Conservation (phyloP, 2,329 filamentous ascomycete genomes). For the Ploettnerulaceae sp. region DNA sequence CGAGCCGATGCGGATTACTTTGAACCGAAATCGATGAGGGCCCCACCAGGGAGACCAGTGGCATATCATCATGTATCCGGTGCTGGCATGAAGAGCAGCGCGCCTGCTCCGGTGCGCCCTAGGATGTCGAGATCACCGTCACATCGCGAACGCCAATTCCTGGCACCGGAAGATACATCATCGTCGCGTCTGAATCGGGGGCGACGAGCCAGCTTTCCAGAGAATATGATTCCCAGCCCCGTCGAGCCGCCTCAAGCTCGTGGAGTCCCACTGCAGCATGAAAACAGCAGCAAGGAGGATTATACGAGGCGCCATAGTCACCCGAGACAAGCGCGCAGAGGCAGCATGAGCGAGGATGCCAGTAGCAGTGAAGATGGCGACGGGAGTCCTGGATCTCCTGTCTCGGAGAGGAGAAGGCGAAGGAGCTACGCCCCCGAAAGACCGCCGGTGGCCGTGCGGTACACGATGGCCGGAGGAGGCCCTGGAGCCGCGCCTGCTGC, state of each 20-base stretch:
- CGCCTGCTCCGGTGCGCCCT: conserved; percentile 23
- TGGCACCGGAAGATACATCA: conserved; percentile 38
- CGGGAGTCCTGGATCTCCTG: conserved; percentile 15
- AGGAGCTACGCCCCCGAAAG: conserved; percentile 29
- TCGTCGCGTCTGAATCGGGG: conserved; percentile 21
- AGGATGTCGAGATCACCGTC: conserved; percentile 30
- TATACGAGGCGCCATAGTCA: conserved; percentile 45
- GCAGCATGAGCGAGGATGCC: conserved; percentile 24
- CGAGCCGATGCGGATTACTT: conserved; percentile 23
- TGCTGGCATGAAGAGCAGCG: conserved; percentile 3
- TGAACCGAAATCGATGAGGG: conserved; percentile 13
- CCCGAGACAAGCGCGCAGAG: conserved; percentile 34
- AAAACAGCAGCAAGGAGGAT: conserved; percentile 4
- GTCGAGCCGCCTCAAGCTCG: conserved; percentile 26
- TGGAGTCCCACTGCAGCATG: conserved; percentile 15
- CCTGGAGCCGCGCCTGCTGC: conserved; percentile 3
- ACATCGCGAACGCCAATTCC: conserved; percentile 37
- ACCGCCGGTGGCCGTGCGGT: conserved; percentile 10
- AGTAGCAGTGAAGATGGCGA: conserved; percentile 20
- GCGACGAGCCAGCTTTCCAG: conserved; percentile 28
- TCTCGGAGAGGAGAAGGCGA: conserved; percentile 16
- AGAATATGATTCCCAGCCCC: conserved; percentile 22
- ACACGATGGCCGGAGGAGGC: conserved; percentile 6
- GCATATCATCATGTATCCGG: conserved; percentile 17
- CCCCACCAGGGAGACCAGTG: conserved; percentile 5